Evolutionary conservation across 352 stramenopile species (phyloP).

Genomic region (Phytophthora tentaculata): DNA sequence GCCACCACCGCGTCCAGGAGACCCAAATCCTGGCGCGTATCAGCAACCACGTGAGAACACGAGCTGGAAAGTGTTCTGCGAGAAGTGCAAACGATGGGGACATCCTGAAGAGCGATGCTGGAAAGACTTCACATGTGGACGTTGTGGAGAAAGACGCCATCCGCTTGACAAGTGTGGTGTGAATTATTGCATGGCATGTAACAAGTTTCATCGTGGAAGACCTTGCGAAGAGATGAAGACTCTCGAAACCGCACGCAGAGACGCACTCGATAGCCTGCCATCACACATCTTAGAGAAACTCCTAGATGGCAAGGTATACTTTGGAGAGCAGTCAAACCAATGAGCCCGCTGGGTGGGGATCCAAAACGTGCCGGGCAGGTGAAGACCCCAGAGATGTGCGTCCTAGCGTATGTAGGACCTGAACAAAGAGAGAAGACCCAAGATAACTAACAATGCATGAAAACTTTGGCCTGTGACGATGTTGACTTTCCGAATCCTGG

Average conservation of each 20-base stretch:
- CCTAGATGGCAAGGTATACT: neutral
- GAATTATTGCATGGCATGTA: neutral
- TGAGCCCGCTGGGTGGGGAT: slow-evolving; percentile 15
- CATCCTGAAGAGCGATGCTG: neutral
- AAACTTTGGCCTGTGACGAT: neutral
- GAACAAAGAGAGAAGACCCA: neutral
- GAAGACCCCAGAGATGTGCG: slow-evolving; percentile 15
- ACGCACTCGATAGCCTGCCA: slow-evolving; percentile 3
- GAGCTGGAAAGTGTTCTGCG: neutral
- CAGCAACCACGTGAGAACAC: neutral
- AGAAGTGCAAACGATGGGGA: neutral
- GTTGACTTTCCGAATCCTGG: neutral
- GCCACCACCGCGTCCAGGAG: neutral
- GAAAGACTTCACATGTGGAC: neutral
- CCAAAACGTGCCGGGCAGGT: slow-evolving; percentile 14
- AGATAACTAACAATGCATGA: slow-evolving; percentile 19
- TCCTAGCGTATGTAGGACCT: slow-evolving; percentile 24
- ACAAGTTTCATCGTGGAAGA: neutral
- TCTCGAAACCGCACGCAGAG: neutral
- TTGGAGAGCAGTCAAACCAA: slow-evolving; percentile 26
- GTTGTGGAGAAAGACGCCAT: neutral
- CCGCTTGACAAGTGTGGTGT: too few species aligned
- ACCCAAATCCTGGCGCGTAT: neutral
- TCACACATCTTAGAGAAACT: neutral
- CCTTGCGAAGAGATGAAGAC: neutral